phyloP scores from a whole-genome alignment of 2,329 filamentous ascomycete species.

The Colletotrichum musicola region DNA sequence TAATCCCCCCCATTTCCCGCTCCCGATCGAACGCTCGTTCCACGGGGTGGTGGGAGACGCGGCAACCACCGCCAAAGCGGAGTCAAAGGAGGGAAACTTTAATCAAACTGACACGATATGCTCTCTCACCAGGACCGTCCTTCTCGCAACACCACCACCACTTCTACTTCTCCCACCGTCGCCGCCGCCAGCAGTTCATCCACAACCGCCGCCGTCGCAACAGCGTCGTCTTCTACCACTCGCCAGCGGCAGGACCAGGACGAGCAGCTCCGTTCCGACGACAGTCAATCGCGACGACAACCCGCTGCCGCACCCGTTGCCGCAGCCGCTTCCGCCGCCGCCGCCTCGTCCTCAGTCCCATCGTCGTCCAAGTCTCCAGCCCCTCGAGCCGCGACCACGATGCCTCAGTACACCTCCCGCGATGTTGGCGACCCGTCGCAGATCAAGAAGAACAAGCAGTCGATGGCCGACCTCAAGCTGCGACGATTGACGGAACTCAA shows the following conservation, averaged over 20 bases:
- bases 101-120: slow-evolving; percentile 41
- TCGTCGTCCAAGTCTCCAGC: slow-evolving; percentile 37
- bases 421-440: slow-evolving; percentile 76
- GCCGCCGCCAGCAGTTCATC: slow-evolving; percentile 13
- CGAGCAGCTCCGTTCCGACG: slow-evolving; percentile 22
- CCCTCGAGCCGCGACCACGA: slow-evolving; percentile 53
- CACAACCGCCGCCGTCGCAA: slow-evolving; percentile 18
- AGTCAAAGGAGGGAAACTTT: slow-evolving; percentile 39
- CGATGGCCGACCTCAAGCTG: slow-evolving; percentile 98
- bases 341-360: slow-evolving; percentile 36
- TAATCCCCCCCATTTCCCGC: slow-evolving; percentile 34
- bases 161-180: not conserved
- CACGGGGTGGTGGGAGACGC: slow-evolving; percentile 35
- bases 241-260: slow-evolving; percentile 35
- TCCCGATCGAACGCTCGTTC: slow-evolving; percentile 28
- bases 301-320: slow-evolving; percentile 10
- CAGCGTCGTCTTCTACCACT: slow-evolving; percentile 32
- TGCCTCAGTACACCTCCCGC: slow-evolving; percentile 76
- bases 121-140: slow-evolving; percentile 35
- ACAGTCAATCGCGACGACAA: slow-evolving; percentile 28
- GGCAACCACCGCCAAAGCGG: slow-evolving; percentile 39
- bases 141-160: slow-evolving; percentile 30
- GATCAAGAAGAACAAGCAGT: slow-evolving; percentile 95
- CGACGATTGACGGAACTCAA: slow-evolving; percentile 97
- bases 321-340: slow-evolving; percentile 7